Evolutionary conservation across 495 filamentous ascomycete genomes (phyloP).

Genomic region (Thermothielavioides terrestris): DNA sequence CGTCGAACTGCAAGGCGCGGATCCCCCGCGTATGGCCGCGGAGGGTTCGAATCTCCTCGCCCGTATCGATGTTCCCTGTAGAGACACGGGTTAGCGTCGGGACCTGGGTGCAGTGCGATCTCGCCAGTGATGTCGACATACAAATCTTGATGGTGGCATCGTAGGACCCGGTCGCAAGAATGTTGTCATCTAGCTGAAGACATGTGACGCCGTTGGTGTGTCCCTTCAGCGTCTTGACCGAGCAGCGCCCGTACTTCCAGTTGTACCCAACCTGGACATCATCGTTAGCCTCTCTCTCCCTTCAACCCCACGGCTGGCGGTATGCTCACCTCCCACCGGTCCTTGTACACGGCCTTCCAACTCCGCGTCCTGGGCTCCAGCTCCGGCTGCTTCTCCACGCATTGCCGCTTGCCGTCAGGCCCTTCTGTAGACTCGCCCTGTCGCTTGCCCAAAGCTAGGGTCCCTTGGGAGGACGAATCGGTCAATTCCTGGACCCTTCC

Average conservation of each 20-base stretch:
- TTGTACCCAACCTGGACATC: conserved; percentile 78
- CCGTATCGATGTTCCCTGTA: conserved; percentile 70
- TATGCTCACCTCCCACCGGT: conserved; percentile 27
- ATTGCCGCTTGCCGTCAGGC: conserved; percentile 40
- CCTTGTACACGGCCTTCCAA: conserved; percentile 65
- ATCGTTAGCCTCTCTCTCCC: background rate
- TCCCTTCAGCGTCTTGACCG: conserved; percentile 70
- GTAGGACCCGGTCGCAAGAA: conserved; percentile 89
- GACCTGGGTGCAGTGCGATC: background rate
- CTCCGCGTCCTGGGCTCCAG: conserved; percentile 46
- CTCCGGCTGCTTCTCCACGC: conserved; percentile 21
- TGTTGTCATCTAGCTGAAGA: conserved; percentile 88
- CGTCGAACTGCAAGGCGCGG: conserved; percentile 85
- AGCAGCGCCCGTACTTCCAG: conserved; percentile 90
- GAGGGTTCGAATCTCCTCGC: conserved; percentile 74
- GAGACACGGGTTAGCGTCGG: background rate
- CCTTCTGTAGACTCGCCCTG: conserved; percentile 20
- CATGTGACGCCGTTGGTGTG: conserved; percentile 95
- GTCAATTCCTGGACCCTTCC: conserved; percentile 22
- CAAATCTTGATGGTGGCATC: conserved; percentile 93
- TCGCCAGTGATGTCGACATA: too few species aligned
- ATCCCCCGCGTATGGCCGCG: conserved; percentile 74
- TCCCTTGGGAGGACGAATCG: conserved; percentile 5
- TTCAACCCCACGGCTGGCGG: background rate
- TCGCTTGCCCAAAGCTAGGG: conserved; percentile 22